Evolutionary conservation across 2,329 filamentous ascomycete genomes (phyloP), one percentile per base, ranked within the genome.

Genomic region (Peltaster fructicola): DNA sequence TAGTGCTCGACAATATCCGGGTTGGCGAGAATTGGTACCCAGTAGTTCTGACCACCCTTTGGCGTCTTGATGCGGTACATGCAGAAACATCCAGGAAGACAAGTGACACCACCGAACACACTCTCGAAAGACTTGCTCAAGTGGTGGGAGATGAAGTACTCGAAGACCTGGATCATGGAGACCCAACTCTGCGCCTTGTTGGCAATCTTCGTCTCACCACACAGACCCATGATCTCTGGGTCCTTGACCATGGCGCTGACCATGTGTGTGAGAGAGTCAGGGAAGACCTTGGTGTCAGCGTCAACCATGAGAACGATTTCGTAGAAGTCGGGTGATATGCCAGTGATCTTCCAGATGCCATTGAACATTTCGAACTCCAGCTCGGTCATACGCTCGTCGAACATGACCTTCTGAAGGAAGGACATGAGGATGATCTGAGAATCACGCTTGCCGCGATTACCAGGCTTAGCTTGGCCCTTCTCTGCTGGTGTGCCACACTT

Each of bases 1-100:
- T 98, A 98, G 55, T 98, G 88, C 56, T 98, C 88, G 22, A 98
- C 90, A 20, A 98, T 79, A 45, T 98, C 90, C 3, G 90, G 90
- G 51, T 98, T 98, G 40, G 88, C 88, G 36, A 98, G 67, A 44
- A 98, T 95, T 6, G 88, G 88, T 13, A 98, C 88, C 88, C 88
- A 98, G 58, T 95, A 98, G 60, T 98, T 95, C 51, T 95, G 82
- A 14, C 78, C 85, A 37, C 88, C 88, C 59, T 98, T 98, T 32
- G 88, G 90, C 15, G 88, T 79, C 57, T 98, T 98, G 68, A 98
- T 95, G 45, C 88, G 79, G 61, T 98, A 98, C 90, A 98, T 98
- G 65, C 82, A 93, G 72, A 98, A 98, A 63, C 88, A 98, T 36
- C 88, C 88, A 9, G 88, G 88, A 40, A 98, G 63, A 64, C 88